Base-by-base conservation (phyloP, 805 yeast genomes). In the Cyberlindnera subsufficiens region DNA sequence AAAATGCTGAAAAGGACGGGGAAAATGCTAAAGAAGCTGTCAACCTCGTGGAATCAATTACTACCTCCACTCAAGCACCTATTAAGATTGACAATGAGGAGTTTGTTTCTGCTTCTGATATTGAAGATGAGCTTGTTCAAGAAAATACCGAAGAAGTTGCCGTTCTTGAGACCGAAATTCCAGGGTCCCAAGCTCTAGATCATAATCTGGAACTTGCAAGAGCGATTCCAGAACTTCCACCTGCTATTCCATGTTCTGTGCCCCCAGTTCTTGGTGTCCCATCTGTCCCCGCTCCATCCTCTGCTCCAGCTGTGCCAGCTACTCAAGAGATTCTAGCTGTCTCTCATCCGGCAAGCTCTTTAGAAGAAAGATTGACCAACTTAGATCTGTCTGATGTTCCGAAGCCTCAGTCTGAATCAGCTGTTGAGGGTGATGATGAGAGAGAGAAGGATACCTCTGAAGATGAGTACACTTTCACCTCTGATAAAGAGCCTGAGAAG, bases 361-460 rank as follows among this genome's bases (percentile, higher is more conserved):
- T 52, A 4, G 40, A 52, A 17, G 43, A 51, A 9, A 50, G 50
- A 15, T 43, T 53, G 5, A 50, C 51, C 5, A 46, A 42, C 9
- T 39, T 46, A 20, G 50, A 50, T 27, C 32, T 55, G 4, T 20
- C 25, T 15, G 46, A 39, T 3, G 19, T 42, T 6, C 35, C 54
- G 7, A 37, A 37, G 15, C 33, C 30, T 5, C 47, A 39, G 1
- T 48, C 61, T 1, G 61, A 56, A 30, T 57, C 61, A 13, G 61
- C 60, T 3, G 33, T 57, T 40, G 61, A 57, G 38, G 60, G 59
- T 6, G 67, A 59, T 35, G 64, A 57, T 36, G 65, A 57, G 31
- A 54, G 52, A 32, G 65, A 55, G 20, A 46, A 43, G 35, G 51
- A 46, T 31, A 46, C 53, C 13, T 58, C 56, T 17, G 40, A 38